These are phyloP conservation scores for Gracilaria domingensis DNA, from an alignment of 23 red algal genomes.

Conservation along the genomic window DNA sequence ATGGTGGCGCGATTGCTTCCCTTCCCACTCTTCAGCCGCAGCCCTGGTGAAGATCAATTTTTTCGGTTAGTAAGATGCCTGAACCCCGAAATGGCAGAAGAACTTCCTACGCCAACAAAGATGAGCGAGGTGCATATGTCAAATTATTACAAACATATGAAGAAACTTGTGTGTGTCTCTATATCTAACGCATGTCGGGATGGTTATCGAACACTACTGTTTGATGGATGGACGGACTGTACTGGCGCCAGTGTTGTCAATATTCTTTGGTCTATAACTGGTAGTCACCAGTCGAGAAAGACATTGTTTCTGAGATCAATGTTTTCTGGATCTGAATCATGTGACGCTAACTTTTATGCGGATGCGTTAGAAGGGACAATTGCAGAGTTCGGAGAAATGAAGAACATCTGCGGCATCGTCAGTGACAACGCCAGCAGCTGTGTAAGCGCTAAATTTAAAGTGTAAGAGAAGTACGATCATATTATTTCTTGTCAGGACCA, in stretches of 20 bases:
- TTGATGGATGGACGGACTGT: slow-evolving; percentile 6
- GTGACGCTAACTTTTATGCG: not conserved
- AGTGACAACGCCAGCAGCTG: slow-evolving; percentile 6
- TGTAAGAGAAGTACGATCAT: not conserved
- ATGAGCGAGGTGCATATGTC: not conserved
- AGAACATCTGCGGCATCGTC: not conserved
- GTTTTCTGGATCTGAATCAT: not conserved
- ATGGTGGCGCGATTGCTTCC: not conserved
- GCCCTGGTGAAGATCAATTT: not conserved
- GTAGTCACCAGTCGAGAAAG: not conserved
- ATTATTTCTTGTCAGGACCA: not conserved
- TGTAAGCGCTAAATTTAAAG: not conserved
- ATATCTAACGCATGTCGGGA: not conserved
- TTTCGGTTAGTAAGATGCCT: not conserved
- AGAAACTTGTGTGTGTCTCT: not conserved
- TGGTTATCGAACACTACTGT: not conserved
- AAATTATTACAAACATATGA: not conserved
- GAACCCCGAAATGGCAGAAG: not conserved
- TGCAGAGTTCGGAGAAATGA: not conserved
- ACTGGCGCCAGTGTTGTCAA: not conserved
- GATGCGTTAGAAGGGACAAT: not conserved
- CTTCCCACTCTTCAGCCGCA: not conserved
- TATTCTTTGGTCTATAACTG: not conserved
- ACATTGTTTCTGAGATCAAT: not conserved
- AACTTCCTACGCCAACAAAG: not conserved